Base-by-base conservation (phyloP, 2,329 filamentous ascomycete genomes). In the Epichloe festucae region DNA sequence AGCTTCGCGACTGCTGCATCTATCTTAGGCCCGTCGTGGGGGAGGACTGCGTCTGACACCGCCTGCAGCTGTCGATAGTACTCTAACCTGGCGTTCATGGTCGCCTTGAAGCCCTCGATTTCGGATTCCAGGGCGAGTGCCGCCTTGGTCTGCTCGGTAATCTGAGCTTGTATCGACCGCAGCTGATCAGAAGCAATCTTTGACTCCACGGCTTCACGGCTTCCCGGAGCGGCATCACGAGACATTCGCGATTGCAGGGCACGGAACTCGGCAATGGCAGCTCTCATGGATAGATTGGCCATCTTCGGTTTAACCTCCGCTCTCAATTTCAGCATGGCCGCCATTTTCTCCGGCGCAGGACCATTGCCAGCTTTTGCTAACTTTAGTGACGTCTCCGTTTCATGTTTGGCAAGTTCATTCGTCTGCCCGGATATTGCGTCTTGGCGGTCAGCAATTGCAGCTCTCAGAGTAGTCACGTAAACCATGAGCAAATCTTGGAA, bases 31-130 rank as follows among this genome's bases (percentile, higher is more conserved):
- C 84, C 82, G 52, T 89, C 83, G 52, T 86, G 87, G 1, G 83
- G 83, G 5, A 79, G 77, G 0, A 97, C 88, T 17, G 81, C 87
- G 62, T 97, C 91, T 0, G 90, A 96, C n/a, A 97, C 82, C 27
- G 81, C 78, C 63, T 97, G 93, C 11, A 97, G 74, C 61, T 96
- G 89, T 5, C 85, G 82, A 63, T 97, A 97, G 63, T 89, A 97
- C 52, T 93, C 89, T 0, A 96, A 70, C 14, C 93, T 83, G 39
- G 82, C 75, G 60, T 97, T 97, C 81, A 95, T 90, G 0, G 85
- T 81, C 15, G 75, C 73, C 31, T 81, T 84, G 63, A 95, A 93
- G 31, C 81, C 70, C 46, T 91, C 84, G 5, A 89, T 70, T 64
- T 96, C 90, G 53, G 79, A 78, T 54, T 87, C 82, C 12, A 84